Evolutionary conservation across 495 filamentous ascomycete species (phyloP).

Genomic region (Podospora didyma): DNA sequence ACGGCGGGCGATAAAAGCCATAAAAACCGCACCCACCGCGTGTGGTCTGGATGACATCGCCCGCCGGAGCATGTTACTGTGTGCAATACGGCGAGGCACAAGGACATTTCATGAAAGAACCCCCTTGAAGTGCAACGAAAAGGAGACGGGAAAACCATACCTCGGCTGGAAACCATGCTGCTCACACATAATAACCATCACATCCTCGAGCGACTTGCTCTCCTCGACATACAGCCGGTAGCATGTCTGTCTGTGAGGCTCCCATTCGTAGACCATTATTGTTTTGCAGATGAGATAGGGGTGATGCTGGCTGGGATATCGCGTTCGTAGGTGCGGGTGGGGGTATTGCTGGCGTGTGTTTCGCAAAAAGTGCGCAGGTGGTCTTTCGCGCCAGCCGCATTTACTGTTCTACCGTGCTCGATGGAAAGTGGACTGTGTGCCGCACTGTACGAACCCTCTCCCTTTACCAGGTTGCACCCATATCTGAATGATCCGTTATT

Average conservation of each 20-base stretch:
- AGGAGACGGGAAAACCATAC: conserved; percentile 34
- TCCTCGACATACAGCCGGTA: conserved; percentile 72
- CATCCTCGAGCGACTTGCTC: conserved; percentile 62
- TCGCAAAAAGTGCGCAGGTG: conserved; percentile 2
- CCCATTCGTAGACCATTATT: conserved; percentile 72
- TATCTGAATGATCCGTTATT: too few relatives aligned
- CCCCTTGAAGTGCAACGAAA: neutral
- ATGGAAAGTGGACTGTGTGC: neutral
- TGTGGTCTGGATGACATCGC: too few relatives aligned
- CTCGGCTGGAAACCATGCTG: conserved; percentile 62
- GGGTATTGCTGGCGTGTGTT: neutral
- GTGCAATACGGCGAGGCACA: neutral
- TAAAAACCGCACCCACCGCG: too few relatives aligned
- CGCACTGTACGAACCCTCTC: neutral
- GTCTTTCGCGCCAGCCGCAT: neutral
- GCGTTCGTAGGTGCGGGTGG: neutral
- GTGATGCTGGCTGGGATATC: neutral
- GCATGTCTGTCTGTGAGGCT: conserved; percentile 62
- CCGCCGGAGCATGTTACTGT: too few relatives aligned
- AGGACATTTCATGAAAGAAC: neutral
- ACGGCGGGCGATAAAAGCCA: too few relatives aligned
- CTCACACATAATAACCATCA: conserved; percentile 59
- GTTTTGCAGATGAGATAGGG: too few relatives aligned
- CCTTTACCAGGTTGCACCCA: too few relatives aligned
- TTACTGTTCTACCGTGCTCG: too few relatives aligned